These are phyloP conservation scores for Xylaria bambusicola DNA, from an alignment of 495 filamentous ascomycete species.

Conservation along the genomic window DNA sequence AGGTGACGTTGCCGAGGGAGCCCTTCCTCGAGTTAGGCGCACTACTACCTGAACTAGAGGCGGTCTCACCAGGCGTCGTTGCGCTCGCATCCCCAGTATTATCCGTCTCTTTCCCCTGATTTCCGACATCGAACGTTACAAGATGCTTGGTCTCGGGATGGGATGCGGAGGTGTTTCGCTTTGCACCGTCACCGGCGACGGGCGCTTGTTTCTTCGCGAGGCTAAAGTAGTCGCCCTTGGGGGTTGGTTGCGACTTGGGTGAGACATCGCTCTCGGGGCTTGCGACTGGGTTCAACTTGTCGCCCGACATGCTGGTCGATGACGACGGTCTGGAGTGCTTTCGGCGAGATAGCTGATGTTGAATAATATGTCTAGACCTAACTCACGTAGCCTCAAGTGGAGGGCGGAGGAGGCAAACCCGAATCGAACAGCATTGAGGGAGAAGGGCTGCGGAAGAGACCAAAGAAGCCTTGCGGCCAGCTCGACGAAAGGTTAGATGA, in stretches of 20 bases:
- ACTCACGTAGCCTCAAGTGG: conserved; percentile 45
- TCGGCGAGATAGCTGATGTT: conserved; percentile 12
- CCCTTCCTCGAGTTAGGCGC: conserved; percentile 43
- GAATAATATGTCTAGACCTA: conserved; percentile 37
- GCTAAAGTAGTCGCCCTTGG: conserved; percentile 43
- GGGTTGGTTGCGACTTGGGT: conserved; percentile 35
- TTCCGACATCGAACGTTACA: conserved; percentile 21
- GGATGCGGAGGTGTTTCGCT: conserved; percentile 20
- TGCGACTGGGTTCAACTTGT: conserved; percentile 27
- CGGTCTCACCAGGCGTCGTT: conserved; percentile 35
- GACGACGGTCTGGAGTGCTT: not conserved
- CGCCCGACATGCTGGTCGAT: conserved; percentile 29
- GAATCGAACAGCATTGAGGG: conserved; percentile 44
- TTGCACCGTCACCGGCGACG: conserved; percentile 17
- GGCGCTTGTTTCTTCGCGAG: conserved; percentile 24
- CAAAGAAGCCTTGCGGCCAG: conserved; percentile 3
- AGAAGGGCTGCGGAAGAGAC: conserved; percentile 4
- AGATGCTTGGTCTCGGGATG: conserved; percentile 17
- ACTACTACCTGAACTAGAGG: conserved; percentile 38
- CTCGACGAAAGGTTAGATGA: not conserved
- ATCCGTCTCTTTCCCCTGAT: conserved; percentile 26
- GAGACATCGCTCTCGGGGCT: conserved; percentile 45
- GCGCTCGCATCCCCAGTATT: conserved; percentile 34
- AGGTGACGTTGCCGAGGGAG: conserved; percentile 45
- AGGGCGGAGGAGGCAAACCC: conserved; percentile 50